Evolutionary conservation across 768 basidiomycete genomes (phyloP).

Genomic region (Boletus sp.): DNA sequence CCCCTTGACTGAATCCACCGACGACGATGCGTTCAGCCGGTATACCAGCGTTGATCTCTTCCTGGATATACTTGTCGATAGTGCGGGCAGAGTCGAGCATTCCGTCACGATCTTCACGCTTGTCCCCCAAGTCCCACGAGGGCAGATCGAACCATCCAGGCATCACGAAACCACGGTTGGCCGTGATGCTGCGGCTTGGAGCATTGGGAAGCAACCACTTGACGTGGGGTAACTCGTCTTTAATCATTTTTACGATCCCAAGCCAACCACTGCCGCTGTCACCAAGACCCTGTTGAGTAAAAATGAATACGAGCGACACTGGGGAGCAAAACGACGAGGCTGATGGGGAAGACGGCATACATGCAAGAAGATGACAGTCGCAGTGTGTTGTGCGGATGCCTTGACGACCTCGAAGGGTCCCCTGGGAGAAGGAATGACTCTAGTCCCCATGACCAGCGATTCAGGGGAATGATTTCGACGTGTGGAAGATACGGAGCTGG

Average conservation of each 20-base stretch:
- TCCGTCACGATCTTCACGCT: constrained; percentile 55
- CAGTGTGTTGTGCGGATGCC: constrained; percentile 65
- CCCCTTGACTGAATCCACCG: constrained; percentile 90
- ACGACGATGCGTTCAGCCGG: constrained; percentile 71
- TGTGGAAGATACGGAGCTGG: neutral
- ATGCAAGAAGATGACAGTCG: constrained; percentile 88
- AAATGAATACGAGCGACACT: constrained; percentile 2
- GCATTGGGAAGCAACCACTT: constrained; percentile 72
- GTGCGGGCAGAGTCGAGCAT: constrained; percentile 64
- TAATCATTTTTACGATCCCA: constrained; percentile 70
- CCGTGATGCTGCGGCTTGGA: constrained; percentile 56
- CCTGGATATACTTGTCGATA: constrained; percentile 67
- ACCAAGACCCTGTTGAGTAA: constrained; percentile 60
- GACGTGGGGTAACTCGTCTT: constrained; percentile 60
- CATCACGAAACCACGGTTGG: constrained; percentile 70
- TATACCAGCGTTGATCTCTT: constrained; percentile 72
- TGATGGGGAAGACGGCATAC: constrained; percentile 41
- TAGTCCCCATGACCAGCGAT: constrained; percentile 13
- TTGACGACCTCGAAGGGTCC: constrained; percentile 47
- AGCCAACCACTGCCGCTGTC: constrained; percentile 76
- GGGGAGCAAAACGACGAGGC: neutral
- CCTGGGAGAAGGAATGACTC: constrained; percentile 20
- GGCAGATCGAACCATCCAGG: constrained; percentile 84
- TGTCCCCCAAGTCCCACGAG: constrained; percentile 54
- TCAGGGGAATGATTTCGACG: neutral